These are phyloP conservation scores for Aspergillus clavatus DNA, from an alignment of 2,329 filamentous ascomycete genomes.

Conservation along the genomic window DNA sequence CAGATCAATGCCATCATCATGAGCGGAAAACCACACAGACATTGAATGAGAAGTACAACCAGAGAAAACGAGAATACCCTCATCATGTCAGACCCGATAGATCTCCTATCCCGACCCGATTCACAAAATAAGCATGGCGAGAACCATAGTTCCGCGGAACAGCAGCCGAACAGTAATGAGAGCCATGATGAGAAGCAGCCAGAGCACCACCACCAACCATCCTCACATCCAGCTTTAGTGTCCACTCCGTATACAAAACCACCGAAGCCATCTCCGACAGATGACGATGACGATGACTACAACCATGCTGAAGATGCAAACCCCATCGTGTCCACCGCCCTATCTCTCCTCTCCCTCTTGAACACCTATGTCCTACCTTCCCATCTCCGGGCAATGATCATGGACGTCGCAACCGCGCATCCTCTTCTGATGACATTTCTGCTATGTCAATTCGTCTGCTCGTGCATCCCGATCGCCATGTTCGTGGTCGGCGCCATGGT, in stretches of 20 bases:
- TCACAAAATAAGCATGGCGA: not conserved
- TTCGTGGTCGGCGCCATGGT: conserved; percentile 61
- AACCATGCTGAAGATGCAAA: not conserved
- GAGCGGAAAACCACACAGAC: not conserved
- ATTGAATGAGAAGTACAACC: not conserved
- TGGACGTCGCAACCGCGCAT: conserved; percentile 56
- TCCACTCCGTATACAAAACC: not conserved
- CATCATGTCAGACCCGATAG: not conserved
- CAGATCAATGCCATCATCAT: not conserved
- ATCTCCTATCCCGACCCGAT: not conserved
- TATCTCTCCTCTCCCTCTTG: conserved; percentile 7
- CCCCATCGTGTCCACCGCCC: conserved; percentile 5
- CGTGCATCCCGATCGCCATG: conserved; percentile 61
- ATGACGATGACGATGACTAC: not conserved
- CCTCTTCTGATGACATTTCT: conserved; percentile 69
- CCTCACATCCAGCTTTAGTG: no score
- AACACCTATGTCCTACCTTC: conserved; percentile 50
- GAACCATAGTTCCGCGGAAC: not conserved
- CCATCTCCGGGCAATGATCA: conserved; percentile 54
- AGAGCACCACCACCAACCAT: no score
- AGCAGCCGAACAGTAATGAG: not conserved
- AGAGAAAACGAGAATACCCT: not conserved
- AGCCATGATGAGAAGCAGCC: not conserved
- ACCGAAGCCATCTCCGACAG: not conserved
- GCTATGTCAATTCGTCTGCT: conserved; percentile 59